Evolutionary conservation across 768 basidiomycete genomes (phyloP).

Genomic region (Collybia sp.): DNA sequence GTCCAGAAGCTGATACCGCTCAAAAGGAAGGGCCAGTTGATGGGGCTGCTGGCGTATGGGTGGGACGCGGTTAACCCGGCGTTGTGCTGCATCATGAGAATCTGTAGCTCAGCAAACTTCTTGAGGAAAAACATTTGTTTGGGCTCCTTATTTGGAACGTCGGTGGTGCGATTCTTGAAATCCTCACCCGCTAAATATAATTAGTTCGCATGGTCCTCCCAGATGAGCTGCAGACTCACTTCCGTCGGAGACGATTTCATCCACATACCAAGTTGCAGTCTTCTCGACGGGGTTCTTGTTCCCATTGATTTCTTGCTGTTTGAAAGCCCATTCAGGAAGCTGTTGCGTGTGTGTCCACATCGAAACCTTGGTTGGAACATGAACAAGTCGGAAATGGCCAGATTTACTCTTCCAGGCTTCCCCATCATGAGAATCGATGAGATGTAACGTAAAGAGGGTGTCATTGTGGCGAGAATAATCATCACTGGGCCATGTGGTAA

Average conservation of each 20-base stretch:
- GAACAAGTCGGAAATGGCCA: slow-evolving; percentile 87
- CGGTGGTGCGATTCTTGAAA: slow-evolving; percentile 44
- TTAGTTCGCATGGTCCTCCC: slow-evolving; percentile 3
- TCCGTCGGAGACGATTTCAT: slow-evolving; percentile 73
- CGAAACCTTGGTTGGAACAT: slow-evolving; percentile 84
- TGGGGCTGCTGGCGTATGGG: slow-evolving; percentile 92
- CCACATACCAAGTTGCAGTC: slow-evolving; percentile 84
- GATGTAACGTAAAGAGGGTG: slow-evolving; percentile 76
- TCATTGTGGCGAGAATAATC: slow-evolving; percentile 79
- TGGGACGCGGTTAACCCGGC: slow-evolving; percentile 98
- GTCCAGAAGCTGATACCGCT: slow-evolving; percentile 99
- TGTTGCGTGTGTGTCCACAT: slow-evolving; percentile 88
- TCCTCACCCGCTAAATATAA: slow-evolving; percentile 46
- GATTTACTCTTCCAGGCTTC: slow-evolving; percentile 92
- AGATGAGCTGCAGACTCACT: slow-evolving; percentile 40
- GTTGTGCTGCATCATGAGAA: slow-evolving; percentile 97
- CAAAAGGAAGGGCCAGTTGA: slow-evolving; percentile 97
- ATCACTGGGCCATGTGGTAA: slow-evolving; percentile 87
- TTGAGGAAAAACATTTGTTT: slow-evolving; percentile 89
- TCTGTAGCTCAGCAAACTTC: slow-evolving; percentile 91
- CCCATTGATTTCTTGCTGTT: slow-evolving; percentile 97
- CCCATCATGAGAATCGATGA: slow-evolving; percentile 71
- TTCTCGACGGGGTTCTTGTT: slow-evolving; percentile 88
- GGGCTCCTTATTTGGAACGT: slow-evolving; percentile 56
- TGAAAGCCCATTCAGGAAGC: slow-evolving; percentile 95